Conservation (phyloP, 1,284 basidiomycete species). For the Porodaedalea pini region DNA sequence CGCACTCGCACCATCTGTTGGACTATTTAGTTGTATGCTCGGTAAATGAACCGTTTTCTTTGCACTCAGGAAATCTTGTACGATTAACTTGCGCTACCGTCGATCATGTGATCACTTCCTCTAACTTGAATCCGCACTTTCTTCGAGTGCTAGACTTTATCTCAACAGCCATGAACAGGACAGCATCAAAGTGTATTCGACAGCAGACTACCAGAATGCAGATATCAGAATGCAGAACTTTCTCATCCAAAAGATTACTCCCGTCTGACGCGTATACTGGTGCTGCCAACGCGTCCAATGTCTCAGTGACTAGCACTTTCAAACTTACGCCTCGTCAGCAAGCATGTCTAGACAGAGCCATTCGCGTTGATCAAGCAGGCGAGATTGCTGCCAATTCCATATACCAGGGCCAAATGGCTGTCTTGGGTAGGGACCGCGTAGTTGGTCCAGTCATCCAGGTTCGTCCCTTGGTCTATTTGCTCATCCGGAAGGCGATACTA, state of each 20-base stretch:
- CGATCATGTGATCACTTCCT: too few relatives aligned
- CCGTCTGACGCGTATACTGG: constrained; percentile 16
- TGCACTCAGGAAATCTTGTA: too few relatives aligned
- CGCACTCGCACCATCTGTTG: constrained; percentile 3
- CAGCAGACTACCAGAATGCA: background rate
- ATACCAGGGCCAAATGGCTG: constrained; percentile 78
- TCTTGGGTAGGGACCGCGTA: constrained; percentile 60
- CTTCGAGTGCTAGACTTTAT: background rate
- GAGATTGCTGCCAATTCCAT: constrained; percentile 94
- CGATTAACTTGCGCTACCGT: too few relatives aligned
- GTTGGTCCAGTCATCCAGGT: constrained; percentile 78
- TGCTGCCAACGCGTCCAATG: background rate
- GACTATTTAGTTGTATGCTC: too few relatives aligned
- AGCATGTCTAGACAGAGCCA: constrained; percentile 49
- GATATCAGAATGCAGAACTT: background rate
- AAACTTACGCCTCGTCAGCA: constrained; percentile 7
- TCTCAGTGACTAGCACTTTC: constrained; percentile 1
- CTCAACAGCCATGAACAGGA: background rate
- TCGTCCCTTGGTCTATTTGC: constrained; percentile 25
- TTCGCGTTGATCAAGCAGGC: constrained; percentile 90
- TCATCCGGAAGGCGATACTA: constrained; percentile 2
- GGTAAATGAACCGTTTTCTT: too few relatives aligned
- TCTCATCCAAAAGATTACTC: background rate
- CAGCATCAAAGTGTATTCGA: background rate
- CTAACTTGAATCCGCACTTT: too few relatives aligned